These are phyloP conservation scores for Claviceps sp. DNA, from an alignment of 2,329 filamentous ascomycete genomes.

Conservation along the genomic window DNA sequence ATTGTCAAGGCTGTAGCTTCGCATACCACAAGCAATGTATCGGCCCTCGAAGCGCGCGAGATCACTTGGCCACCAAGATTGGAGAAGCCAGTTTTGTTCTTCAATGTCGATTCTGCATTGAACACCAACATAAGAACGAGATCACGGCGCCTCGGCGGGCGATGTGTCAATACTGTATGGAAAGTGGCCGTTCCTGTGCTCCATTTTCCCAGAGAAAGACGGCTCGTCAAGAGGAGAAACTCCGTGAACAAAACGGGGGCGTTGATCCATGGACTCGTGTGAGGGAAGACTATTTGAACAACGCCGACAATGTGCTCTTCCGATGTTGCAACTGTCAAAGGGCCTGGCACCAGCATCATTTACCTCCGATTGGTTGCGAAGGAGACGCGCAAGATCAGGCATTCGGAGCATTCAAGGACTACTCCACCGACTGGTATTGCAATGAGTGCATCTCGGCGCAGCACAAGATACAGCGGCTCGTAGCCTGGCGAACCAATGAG, in stretches of 20 bases:
- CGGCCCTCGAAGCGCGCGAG: conserved; percentile 55
- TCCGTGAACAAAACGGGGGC: conserved; percentile 65
- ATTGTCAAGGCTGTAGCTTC: conserved; percentile 81
- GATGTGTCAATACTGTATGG: conserved; percentile 56
- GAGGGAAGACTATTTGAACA: conserved; percentile 53
- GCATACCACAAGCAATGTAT: conserved; percentile 77
- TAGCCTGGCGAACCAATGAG: conserved; percentile 58
- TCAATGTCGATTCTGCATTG: conserved; percentile 79
- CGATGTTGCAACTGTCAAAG: conserved; percentile 66
- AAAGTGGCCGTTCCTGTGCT: conserved; percentile 52
- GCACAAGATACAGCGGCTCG: conserved; percentile 59
- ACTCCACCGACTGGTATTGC: conserved; percentile 65
- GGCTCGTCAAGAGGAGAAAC: conserved; percentile 67
- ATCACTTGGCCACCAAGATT: conserved; percentile 86
- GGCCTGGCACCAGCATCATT: conserved; percentile 72
- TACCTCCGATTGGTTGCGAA: conserved; percentile 38
- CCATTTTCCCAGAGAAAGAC: conserved; percentile 64
- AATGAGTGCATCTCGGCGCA: conserved; percentile 55
- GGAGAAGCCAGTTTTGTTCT: conserved; percentile 65
- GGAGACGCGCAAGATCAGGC: conserved; percentile 20
- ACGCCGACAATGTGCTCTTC: conserved; percentile 64
- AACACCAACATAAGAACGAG: conserved; percentile 55
- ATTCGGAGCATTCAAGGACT: conserved; percentile 52
- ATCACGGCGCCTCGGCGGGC: conserved; percentile 53
- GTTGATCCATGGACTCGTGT: conserved; percentile 62